Evolutionary conservation across 257 asterid species (phyloP).

Genomic region (Solanum chmielewskii): DNA sequence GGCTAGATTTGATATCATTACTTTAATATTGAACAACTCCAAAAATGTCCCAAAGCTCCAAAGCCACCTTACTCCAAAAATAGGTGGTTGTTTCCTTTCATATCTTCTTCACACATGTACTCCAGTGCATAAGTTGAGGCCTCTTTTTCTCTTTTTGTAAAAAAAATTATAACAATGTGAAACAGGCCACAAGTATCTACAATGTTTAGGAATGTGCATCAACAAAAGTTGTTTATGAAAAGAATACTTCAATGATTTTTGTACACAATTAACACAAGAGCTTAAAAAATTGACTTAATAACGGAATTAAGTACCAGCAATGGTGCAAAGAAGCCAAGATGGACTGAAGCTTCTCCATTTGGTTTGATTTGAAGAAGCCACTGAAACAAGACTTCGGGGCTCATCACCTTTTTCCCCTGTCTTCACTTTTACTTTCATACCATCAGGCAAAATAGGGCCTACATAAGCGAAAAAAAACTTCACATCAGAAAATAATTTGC

Average conservation of each 20-base stretch:
- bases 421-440: constrained; percentile 25
- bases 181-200: not conserved
- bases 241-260: not conserved
- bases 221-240: not conserved
- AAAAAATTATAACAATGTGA: not conserved
- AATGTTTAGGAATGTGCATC: not conserved
- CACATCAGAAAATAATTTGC: not conserved
- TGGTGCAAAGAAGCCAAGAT: constrained; percentile 74
- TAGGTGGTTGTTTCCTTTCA: not conserved
- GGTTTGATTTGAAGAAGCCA: constrained; percentile 16
- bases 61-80: not conserved
- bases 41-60: not conserved
- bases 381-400: not conserved
- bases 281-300: not conserved
- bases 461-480: not conserved
- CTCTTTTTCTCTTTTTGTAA: not conserved
- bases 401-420: not conserved
- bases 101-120: not conserved
- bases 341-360: constrained; percentile 32
- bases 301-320: constrained; percentile 45
- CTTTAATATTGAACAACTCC: not conserved
- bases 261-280: not conserved
- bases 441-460: constrained; percentile 1
- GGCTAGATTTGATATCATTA: not conserved
- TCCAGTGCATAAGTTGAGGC: not conserved